Conservation (phyloP, 176 grass and related monocot species). For the Oryza officinalis region DNA sequence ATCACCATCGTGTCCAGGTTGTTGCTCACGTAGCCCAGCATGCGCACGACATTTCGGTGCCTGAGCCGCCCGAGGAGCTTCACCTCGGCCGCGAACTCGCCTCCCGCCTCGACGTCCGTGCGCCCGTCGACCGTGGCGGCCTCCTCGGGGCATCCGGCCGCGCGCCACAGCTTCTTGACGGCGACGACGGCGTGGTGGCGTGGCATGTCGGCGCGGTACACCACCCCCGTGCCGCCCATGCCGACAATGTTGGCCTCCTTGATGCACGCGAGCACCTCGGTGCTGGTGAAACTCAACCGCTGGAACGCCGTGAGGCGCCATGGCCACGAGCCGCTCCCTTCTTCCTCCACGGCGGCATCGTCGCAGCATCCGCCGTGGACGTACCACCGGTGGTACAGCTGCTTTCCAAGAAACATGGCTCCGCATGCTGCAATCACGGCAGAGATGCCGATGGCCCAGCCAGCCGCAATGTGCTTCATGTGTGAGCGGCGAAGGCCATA, state of each 20-base stretch:
- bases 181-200: constrained; percentile 76
- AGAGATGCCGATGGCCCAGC: constrained; percentile 76
- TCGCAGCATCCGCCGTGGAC: constrained; percentile 69
- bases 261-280: constrained; percentile 83
- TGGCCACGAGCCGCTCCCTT: constrained; percentile 64
- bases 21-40: constrained; percentile 94
- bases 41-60: constrained; percentile 84
- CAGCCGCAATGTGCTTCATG: constrained; percentile 74
- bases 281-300: constrained; percentile 83
- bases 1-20: constrained; percentile 87
- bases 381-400: constrained; percentile 66
- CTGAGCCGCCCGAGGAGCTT: constrained; percentile 81
- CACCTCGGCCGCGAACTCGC: constrained; percentile 74
- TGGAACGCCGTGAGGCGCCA: constrained; percentile 93
- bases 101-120: constrained; percentile 39
- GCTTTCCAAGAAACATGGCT: constrained; percentile 50
- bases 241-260: constrained; percentile 93
- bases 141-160: constrained; percentile 45
- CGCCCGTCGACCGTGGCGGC: constrained; percentile 21
- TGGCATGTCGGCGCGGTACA: constrained; percentile 88
- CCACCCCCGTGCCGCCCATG: constrained; percentile 88
- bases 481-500: constrained; percentile 45
- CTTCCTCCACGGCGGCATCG: constrained; percentile 45
- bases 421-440: constrained; percentile 35
- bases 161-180: constrained; percentile 91